phyloP scores from a whole-genome alignment of 352 stramenopile species.

The Peronospora belbahrii region DNA sequence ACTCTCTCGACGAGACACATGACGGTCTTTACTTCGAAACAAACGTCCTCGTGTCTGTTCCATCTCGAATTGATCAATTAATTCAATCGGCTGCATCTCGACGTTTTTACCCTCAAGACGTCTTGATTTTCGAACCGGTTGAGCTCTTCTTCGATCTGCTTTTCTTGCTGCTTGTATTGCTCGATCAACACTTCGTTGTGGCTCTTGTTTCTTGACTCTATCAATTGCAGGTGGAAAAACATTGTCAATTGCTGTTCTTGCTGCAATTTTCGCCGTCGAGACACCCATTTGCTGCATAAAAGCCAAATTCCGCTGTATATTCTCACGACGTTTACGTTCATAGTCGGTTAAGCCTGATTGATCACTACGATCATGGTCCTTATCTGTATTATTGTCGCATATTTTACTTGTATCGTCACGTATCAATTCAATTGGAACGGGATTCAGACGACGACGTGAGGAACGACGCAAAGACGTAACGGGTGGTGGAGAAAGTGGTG shows the following conservation, averaged over 20 bases:
- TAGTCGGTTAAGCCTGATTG: slow-evolving; percentile 48
- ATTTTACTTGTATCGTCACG: not conserved
- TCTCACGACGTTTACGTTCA: slow-evolving; percentile 71
- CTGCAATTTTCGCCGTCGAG: slow-evolving; percentile 61
- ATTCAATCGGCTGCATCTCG: slow-evolving; percentile 27
- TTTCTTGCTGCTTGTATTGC: slow-evolving; percentile 10
- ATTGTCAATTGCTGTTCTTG: slow-evolving; percentile 35
- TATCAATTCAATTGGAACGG: slow-evolving; percentile 5
- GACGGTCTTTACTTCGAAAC: no score
- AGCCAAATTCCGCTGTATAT: slow-evolving; percentile 78
- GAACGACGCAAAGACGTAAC: slow-evolving; percentile 16
- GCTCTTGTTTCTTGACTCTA: slow-evolving; percentile 11
- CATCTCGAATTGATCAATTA: slow-evolving; percentile 24
- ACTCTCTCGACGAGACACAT: slow-evolving; percentile 9
- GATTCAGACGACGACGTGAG: not conserved
- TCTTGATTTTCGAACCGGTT: slow-evolving; percentile 54
- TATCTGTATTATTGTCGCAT: not conserved
- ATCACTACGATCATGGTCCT: slow-evolving; percentile 7
- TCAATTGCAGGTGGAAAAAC: no score
- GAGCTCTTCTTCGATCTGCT: slow-evolving; percentile 14
- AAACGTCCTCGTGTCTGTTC: slow-evolving; percentile 2
- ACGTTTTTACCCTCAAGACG: slow-evolving; percentile 52
- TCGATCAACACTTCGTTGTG: slow-evolving; percentile 6
- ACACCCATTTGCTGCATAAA: slow-evolving; percentile 83
- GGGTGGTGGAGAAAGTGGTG: slow-evolving; percentile 10